Conservation (phyloP, 1,284 basidiomycete genomes). For the Fomitopsis betulina region DNA sequence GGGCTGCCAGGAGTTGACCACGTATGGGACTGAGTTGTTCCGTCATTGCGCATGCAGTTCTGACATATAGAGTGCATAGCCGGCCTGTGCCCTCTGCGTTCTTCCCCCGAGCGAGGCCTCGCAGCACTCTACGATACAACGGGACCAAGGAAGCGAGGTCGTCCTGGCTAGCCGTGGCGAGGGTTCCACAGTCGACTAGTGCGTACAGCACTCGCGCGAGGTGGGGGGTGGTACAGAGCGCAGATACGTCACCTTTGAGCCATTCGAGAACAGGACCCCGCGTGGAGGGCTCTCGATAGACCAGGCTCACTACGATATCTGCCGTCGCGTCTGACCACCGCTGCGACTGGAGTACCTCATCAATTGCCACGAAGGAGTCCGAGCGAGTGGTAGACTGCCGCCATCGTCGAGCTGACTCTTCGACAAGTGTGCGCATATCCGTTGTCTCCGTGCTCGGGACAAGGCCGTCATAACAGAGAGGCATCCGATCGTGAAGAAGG, state of each 20-base stretch:
- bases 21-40: neutral
- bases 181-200: conserved; percentile 12
- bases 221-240: conserved; percentile 22
- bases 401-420: conserved; percentile 15
- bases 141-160: neutral
- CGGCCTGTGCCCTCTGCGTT: neutral
- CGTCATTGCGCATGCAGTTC: neutral
- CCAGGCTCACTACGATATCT: conserved; percentile 34
- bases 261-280: conserved; percentile 22
- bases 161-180: neutral
- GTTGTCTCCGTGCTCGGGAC: neutral
- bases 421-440: conserved; percentile 11
- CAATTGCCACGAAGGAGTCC: conserved; percentile 22
- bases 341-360: conserved; percentile 32
- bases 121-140: conserved; percentile 17
- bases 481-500: conserved; percentile 36
- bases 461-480: conserved; percentile 37
- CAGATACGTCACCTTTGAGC: conserved; percentile 23
- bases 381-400: conserved; percentile 20
- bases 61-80: neutral
- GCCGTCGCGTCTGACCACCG: conserved; percentile 38
- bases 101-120: conserved; percentile 6
- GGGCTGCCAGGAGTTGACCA: neutral
- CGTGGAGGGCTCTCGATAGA: conserved; percentile 34
- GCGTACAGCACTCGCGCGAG: conserved; percentile 14